phyloP scores from a whole-genome alignment of 768 basidiomycete species.

The Clitopilus passeckerianus region DNA sequence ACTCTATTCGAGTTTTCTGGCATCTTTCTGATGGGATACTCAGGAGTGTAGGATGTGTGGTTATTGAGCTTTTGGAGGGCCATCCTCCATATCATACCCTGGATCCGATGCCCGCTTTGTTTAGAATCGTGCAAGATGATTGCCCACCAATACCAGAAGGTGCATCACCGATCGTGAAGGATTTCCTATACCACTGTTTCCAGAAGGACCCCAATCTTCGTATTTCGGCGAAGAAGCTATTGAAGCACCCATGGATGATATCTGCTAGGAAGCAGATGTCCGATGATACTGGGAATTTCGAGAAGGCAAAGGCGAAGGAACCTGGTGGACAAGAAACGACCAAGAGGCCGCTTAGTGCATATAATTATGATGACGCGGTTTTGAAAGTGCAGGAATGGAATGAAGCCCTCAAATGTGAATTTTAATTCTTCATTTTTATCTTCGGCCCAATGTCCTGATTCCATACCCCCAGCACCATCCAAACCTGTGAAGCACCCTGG shows the following conservation, averaged over 20 bases:
- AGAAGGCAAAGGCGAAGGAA: conserved; percentile 27
- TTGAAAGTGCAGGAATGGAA: conserved; percentile 98
- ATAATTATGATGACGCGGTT: conserved; percentile 92
- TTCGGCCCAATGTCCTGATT: conserved; percentile 5
- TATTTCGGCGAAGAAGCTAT: conserved; percentile 88
- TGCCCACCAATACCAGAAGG: conserved; percentile 95
- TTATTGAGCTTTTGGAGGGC: conserved; percentile 88
- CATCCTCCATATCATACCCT: conserved; percentile 95
- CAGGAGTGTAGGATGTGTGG: conserved; percentile 93
- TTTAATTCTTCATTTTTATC: conserved; percentile 6
- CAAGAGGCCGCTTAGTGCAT: conserved; percentile 59
- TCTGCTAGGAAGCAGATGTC: conserved; percentile 72
- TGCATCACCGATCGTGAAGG: conserved; percentile 90
- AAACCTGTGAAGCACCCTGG: conserved; percentile 66
- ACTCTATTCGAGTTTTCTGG: background rate
- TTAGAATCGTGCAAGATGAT: conserved; percentile 98
- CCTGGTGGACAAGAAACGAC: conserved; percentile 27
- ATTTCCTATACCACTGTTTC: conserved; percentile 96
- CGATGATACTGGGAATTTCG: conserved; percentile 26
- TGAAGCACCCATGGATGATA: conserved; percentile 95
- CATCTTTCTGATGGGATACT: conserved; percentile 1
- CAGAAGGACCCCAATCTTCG: conserved; percentile 97
- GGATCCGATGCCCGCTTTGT: conserved; percentile 97
- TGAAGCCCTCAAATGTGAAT: conserved; percentile 85
- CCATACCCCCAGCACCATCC: conserved; percentile 51